phyloP scores from a whole-genome alignment of 441 rosid species.

The Mallotus repandus region DNA sequence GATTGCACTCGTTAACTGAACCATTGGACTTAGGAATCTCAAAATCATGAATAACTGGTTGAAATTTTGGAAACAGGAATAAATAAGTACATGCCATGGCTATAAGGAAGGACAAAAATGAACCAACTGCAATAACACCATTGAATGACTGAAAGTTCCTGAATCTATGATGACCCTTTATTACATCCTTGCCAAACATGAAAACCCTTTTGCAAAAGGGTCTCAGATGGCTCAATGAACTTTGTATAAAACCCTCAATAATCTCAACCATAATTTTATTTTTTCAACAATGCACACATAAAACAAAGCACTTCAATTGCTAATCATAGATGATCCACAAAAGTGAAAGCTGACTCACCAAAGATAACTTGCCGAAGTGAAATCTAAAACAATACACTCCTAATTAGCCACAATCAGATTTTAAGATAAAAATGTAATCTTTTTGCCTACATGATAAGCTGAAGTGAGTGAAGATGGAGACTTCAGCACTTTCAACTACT shows the following conservation, averaged over 20 bases:
- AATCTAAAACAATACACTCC: background rate
- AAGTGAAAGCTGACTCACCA: slow-evolving; percentile 3
- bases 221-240: slow-evolving; percentile 30
- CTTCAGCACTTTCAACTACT: background rate
- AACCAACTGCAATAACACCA: slow-evolving; percentile 38
- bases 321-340: slow-evolving; percentile 11
- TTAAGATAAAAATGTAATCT: background rate
- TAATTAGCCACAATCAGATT: background rate
- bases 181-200: slow-evolving; percentile 30
- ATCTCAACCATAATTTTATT: slow-evolving; percentile 17
- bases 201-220: slow-evolving; percentile 27
- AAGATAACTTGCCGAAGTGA: background rate
- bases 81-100: slow-evolving; percentile 42
- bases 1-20: slow-evolving; percentile 38
- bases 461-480: background rate
- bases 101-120: slow-evolving; percentile 40
- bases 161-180: slow-evolving; percentile 37
- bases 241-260: slow-evolving; percentile 22
- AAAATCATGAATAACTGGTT: slow-evolving; percentile 26
- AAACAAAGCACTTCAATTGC: slow-evolving; percentile 3
- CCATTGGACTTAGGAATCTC: slow-evolving; percentile 30
- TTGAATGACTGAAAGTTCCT: slow-evolving; percentile 38
- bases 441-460: slow-evolving; percentile 4
- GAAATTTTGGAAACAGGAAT: slow-evolving; percentile 41
- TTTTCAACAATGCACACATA: background rate